Percentiles rank a stretch among this genome's conserved stretches.
These are phyloP conservation scores for Trypanosoma melophagium DNA, from an alignment of 208 protist genomes.

Conservation along the genomic window DNA sequence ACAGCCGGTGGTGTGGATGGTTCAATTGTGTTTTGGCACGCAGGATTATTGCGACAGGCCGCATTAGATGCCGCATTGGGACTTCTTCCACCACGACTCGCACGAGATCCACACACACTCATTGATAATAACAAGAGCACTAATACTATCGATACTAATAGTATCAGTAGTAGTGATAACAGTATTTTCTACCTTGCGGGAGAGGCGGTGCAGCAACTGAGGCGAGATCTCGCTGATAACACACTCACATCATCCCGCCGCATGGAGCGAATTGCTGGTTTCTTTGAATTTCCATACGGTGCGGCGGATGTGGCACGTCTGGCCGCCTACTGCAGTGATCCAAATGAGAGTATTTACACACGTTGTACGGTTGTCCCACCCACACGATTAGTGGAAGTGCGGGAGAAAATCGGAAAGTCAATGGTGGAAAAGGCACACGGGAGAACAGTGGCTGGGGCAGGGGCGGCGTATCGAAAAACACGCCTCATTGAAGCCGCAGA, in stretches of 20 bases:
- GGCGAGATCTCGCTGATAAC: conserved; percentile 50
- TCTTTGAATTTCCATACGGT: conserved; percentile 84
- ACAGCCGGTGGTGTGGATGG: conserved; percentile 83
- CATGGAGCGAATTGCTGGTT: conserved; percentile 56
- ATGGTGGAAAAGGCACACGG: conserved; percentile 65
- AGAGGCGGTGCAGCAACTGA: conserved; percentile 51
- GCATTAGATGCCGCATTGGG: conserved; percentile 74
- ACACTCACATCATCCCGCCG: conserved; percentile 48
- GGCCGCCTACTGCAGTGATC: conserved; percentile 22
- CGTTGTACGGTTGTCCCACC: conserved; percentile 53
- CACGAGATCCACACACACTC: too few species aligned
- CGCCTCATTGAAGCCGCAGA: conserved; percentile 75
- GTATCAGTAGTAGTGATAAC: too few species aligned
- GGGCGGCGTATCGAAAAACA: conserved; percentile 54
- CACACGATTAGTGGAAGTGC: conserved; percentile 46
- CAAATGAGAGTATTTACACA: conserved; percentile 26
- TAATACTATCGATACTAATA: too few species aligned
- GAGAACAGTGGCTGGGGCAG: conserved; percentile 56
- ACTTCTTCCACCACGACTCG: too few species aligned
- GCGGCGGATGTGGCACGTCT: conserved; percentile 59
- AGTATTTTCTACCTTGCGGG: conserved; percentile 46
- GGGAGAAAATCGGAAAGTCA: conserved; percentile 43
- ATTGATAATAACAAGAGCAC: too few species aligned
- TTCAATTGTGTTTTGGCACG: conserved; percentile 84
- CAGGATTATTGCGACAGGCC: conserved; percentile 66